Conservation (phyloP, 495 filamentous ascomycete species). For the Podospora appendiculata region DNA sequence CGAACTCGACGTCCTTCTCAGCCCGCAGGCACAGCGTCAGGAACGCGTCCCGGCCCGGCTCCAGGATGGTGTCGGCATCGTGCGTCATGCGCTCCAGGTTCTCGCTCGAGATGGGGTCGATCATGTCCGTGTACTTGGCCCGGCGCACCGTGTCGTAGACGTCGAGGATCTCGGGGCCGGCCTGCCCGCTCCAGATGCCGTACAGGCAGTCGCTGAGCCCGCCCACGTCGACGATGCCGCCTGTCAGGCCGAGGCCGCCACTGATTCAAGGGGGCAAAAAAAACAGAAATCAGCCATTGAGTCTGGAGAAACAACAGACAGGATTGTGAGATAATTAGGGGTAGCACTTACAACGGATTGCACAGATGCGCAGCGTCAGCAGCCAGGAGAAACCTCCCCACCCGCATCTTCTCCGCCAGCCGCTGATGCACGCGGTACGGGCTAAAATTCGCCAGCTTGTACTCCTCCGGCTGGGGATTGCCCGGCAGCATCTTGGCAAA, state of each 20-base stretch:
- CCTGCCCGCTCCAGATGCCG: constrained; percentile 43
- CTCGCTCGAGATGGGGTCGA: constrained; percentile 45
- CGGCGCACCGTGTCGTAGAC: constrained; percentile 47
- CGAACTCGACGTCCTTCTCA: constrained; percentile 17
- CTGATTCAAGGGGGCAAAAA: constrained; percentile 1
- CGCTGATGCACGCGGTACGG: constrained; percentile 16
- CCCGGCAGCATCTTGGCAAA: constrained; percentile 43
- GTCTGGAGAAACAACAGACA: neutral
- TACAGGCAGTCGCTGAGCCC: constrained; percentile 46
- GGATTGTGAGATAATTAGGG: neutral
- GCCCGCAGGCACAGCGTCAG: constrained; percentile 24
- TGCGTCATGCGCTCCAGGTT: constrained; percentile 37
- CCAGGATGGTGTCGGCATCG: constrained; percentile 4
- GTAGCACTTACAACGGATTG: constrained; percentile 30
- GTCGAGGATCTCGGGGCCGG: constrained; percentile 44
- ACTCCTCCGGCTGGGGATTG: constrained; percentile 39
- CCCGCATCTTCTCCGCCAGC: constrained; percentile 44
- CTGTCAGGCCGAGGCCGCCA: constrained; percentile 51
- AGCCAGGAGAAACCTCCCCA: constrained; percentile 45
- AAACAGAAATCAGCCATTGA: too few species aligned
- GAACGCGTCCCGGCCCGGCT: constrained; percentile 25
- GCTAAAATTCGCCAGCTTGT: constrained; percentile 26
- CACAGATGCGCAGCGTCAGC: constrained; percentile 52
- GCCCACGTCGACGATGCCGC: constrained; percentile 51
- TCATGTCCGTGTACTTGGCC: constrained; percentile 43